Conservation (phyloP, 805 yeast species). For the Zygotorulaspora sp. region DNA sequence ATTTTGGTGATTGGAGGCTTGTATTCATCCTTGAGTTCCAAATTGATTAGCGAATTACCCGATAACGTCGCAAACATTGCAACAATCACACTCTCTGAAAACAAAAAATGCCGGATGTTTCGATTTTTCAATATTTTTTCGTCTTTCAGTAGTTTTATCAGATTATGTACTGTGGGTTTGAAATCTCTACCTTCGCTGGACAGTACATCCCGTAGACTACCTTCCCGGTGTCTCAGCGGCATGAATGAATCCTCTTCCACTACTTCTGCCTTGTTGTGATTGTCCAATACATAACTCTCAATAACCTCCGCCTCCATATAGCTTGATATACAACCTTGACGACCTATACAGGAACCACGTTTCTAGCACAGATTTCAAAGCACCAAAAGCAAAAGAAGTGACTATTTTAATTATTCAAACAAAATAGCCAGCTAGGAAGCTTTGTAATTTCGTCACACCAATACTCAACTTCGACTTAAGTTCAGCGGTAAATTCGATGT, state of each 20-base stretch:
- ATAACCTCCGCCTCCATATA: slow-evolving; percentile 6
- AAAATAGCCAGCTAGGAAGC: no score
- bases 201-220: slow-evolving; percentile 5
- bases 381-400: no score
- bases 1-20: not conserved
- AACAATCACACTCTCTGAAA: slow-evolving; percentile 16
- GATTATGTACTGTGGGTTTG: slow-evolving; percentile 3
- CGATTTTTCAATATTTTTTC: slow-evolving; percentile 2
- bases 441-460: no score
- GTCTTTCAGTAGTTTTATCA: slow-evolving; percentile 6
- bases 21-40: no score
- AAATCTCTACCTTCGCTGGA: slow-evolving; percentile 4
- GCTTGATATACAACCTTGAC: not conserved
- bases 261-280: not conserved
- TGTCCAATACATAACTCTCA: slow-evolving; percentile 2
- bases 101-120: slow-evolving; percentile 6
- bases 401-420: no score
- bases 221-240: not conserved
- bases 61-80: slow-evolving; percentile 24
- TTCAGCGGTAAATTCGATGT: no score
- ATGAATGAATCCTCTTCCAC: not conserved
- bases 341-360: no score
- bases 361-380: no score
- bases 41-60: slow-evolving; percentile 18
- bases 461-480: no score